These are phyloP conservation scores for Peronospora farinosa DNA, from an alignment of 352 stramenopile genomes.

Conservation along the genomic window DNA sequence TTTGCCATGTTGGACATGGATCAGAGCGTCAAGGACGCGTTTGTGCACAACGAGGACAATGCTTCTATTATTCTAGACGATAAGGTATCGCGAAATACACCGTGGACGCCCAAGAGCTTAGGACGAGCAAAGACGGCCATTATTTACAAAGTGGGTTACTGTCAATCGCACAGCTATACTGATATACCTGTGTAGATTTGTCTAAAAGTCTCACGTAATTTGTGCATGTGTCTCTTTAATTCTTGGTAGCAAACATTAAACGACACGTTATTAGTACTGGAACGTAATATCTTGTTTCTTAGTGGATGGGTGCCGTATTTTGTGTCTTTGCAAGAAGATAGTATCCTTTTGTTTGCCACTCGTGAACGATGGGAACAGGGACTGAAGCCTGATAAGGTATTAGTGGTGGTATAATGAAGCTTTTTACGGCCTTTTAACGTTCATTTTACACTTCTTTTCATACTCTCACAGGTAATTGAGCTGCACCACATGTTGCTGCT, in stretches of 20 bases:
- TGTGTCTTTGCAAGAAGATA: constrained; percentile 76
- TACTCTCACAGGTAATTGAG: constrained; percentile 49
- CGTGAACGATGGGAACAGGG: constrained; percentile 82
- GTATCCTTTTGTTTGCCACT: constrained; percentile 68
- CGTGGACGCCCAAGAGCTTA: constrained; percentile 82
- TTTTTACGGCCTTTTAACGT: background rate
- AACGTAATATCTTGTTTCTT: constrained; percentile 85
- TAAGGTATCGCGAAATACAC: constrained; percentile 38
- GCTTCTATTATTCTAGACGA: constrained; percentile 68
- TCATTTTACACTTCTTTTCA: background rate
- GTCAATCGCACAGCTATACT: background rate
- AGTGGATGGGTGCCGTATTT: constrained; percentile 74
- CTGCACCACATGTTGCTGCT: constrained; percentile 68
- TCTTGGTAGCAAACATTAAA: constrained; percentile 75
- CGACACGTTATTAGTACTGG: constrained; percentile 69
- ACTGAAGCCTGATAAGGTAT: constrained; percentile 70
- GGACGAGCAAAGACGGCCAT: constrained; percentile 78
- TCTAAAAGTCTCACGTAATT: background rate
- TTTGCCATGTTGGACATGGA: constrained; percentile 26
- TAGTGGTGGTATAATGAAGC: too few species aligned
- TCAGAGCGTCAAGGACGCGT: constrained; percentile 19
- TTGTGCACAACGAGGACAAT: constrained; percentile 76
- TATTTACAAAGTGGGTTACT: constrained; percentile 68
- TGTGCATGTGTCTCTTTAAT: background rate
- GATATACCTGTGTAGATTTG: background rate